Conservation (phyloP, 2,329 filamentous ascomycete genomes). For the Teratosphaeria nubilosa region DNA sequence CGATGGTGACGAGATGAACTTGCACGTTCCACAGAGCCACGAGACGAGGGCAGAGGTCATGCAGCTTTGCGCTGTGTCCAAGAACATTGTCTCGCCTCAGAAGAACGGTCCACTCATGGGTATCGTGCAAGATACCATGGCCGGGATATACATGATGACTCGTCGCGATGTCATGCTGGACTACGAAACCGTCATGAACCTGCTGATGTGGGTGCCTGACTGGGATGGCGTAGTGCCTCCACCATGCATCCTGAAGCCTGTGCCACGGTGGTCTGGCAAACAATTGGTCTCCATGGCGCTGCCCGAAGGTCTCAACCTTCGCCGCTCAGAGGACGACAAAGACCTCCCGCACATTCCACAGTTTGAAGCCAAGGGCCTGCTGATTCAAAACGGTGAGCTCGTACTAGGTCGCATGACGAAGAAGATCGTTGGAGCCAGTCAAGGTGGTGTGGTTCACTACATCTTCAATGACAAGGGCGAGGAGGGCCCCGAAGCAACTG, state of each 20-base stretch:
- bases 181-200: constrained; percentile 89
- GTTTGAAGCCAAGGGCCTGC: constrained; percentile 46
- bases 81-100: constrained; percentile 97
- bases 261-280: constrained; percentile 94
- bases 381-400: constrained; percentile 79
- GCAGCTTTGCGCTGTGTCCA: constrained; percentile 92
- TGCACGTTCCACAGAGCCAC: constrained; percentile 96
- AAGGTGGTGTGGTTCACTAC: constrained; percentile 86
- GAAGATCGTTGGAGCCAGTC: constrained; percentile 83
- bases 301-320: constrained; percentile 72
- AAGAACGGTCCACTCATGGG: constrained; percentile 97
- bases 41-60: constrained; percentile 92
- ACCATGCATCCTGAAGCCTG: constrained; percentile 87
- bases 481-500: constrained; percentile 52
- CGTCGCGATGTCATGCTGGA: constrained; percentile 83
- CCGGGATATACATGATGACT: constrained; percentile 93
- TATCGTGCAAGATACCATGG: constrained; percentile 96
- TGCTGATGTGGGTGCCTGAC: constrained; percentile 92
- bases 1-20: constrained; percentile 99
- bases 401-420: constrained; percentile 87
- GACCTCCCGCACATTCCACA: constrained; percentile 15
- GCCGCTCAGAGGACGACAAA: constrained; percentile 32
- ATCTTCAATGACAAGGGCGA: constrained; percentile 92
- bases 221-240: constrained; percentile 94
- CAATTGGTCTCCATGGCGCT: constrained; percentile 93